A percentile compares a stretch with the other conserved stretches of the same genome.
Evolutionary conservation across 2,329 filamentous ascomycete species (phyloP).

Genomic region (Colletotrichum tofieldiae): DNA sequence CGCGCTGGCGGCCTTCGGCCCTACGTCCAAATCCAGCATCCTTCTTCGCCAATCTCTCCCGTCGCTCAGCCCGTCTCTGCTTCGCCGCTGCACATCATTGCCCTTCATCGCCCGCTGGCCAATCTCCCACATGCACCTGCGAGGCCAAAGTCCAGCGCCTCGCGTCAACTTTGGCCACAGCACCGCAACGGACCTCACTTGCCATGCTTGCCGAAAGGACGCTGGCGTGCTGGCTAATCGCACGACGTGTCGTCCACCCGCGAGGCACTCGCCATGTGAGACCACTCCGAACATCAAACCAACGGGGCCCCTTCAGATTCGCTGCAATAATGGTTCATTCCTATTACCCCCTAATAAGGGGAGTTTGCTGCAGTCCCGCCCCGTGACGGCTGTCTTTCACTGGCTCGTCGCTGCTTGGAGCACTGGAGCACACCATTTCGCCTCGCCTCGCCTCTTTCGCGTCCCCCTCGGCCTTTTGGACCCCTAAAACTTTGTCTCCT

Average conservation of each 20-base stretch:
- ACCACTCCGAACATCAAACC: constrained; percentile 32
- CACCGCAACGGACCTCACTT: not conserved
- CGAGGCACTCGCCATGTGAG: constrained; percentile 33
- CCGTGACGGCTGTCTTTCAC: not conserved
- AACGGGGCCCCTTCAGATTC: constrained; percentile 11
- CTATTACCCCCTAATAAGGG: constrained; percentile 21
- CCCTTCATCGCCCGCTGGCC: constrained; percentile 6
- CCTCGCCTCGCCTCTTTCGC: constrained; percentile 24
- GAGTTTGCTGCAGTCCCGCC: constrained; percentile 20
- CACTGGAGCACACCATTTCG: not conserved
- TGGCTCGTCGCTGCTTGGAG: not conserved
- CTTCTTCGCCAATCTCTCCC: constrained; percentile 16
- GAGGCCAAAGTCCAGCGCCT: not conserved
- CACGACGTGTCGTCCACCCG: constrained; percentile 17
- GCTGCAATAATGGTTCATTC: not conserved
- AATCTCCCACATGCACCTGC: constrained; percentile 4
- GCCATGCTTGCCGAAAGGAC: not conserved
- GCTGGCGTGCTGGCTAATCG: not conserved
- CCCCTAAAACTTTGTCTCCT: constrained; percentile 23
- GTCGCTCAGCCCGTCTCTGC: not conserved
- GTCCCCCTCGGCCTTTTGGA: constrained; percentile 24
- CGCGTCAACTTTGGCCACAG: not conserved
- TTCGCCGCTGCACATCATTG: constrained; percentile 37
- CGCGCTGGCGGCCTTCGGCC: not conserved
- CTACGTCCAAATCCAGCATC: constrained; percentile 7